Evolutionary conservation across 352 stramenopile genomes (phyloP), one percentile per base, ranked within the genome.

Genomic region (Pythium phragmiticola): DNA sequence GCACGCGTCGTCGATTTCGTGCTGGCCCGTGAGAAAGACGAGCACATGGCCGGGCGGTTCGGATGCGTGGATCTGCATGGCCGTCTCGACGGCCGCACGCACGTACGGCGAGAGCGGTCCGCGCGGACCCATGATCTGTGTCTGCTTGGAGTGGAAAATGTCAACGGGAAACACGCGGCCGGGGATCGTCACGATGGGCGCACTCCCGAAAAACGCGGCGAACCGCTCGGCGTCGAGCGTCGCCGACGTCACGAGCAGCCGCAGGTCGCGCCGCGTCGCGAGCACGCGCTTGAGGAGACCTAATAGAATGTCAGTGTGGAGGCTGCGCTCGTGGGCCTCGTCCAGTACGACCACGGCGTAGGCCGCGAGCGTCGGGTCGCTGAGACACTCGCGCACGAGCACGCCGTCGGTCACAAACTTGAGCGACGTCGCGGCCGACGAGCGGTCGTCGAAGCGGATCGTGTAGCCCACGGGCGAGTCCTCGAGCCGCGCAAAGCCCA

Each of bases 251-350:
- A 99, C 88, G 34, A 99, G 86, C 45, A 99, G 78, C 14, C 93
- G 94, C 46, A 99, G 83, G 63, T 97, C 84, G 7, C 80, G 80
- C 7, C 89, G 78, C 23, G 50, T 59, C 37, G 50, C 34, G 19
- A 90, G 63, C 21, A 95, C 92, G 45, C 87, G 74, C 61, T 94
- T 90, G 36, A 98, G 74, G 26, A 97, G 64, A 77, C 96, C 97
- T 73, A 99, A 98, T 7, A 99, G 75, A 5, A 99, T 89, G 71
- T 99, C 98, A 12, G 97, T 99, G 76, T 99, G 92, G 11, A 99
- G 84, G 69, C 83, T 98, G 23, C 97, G 85, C 76, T 99, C 98
- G 72, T 99, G 98, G 9, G 97, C 97, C 81, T 99, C 98, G 69
- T 95, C 95, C 57, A 98, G 82, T 77, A 98, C 96, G 23, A 98